phyloP scores from a whole-genome alignment of 106 monocot species.

The Allium sativum region DNA sequence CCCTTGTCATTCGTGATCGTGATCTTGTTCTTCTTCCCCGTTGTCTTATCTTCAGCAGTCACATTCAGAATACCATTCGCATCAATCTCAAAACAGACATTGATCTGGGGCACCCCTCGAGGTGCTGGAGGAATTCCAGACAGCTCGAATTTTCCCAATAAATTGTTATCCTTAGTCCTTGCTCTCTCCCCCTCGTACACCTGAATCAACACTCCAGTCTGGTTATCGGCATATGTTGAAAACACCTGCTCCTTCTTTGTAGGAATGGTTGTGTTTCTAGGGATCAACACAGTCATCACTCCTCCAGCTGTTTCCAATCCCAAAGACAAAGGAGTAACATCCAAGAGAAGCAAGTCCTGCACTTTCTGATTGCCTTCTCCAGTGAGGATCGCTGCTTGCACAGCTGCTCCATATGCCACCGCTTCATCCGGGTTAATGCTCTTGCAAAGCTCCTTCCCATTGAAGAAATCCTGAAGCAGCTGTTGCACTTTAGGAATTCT shows the following conservation, averaged over 20 bases:
- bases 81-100: constrained; percentile 24
- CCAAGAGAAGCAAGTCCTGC: constrained; percentile 49
- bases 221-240: constrained; percentile 26
- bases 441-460: constrained; percentile 80
- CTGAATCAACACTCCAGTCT: constrained; percentile 27
- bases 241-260: constrained; percentile 33
- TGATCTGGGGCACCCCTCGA: constrained; percentile 31
- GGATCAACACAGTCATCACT: constrained; percentile 26
- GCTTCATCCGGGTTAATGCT: constrained; percentile 68
- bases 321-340: constrained; percentile 36
- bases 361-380: constrained; percentile 53
- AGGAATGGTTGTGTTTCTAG: constrained; percentile 21
- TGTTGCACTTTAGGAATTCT: constrained; percentile 39
- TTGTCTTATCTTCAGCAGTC: no score
- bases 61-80: no score
- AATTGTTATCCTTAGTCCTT: constrained; percentile 33
- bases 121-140: constrained; percentile 25
- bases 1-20: constrained; percentile 28
- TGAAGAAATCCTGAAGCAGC: constrained; percentile 60
- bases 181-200: constrained; percentile 38
- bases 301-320: constrained; percentile 26
- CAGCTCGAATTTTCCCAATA: constrained; percentile 36
- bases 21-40: no score
- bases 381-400: constrained; percentile 53
- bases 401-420: constrained; percentile 60